A percentile compares a stretch with the other conserved stretches of the same genome.
Conservation (phyloP, 2,329 filamentous ascomycete genomes). For the Sarocladium oryzae region DNA sequence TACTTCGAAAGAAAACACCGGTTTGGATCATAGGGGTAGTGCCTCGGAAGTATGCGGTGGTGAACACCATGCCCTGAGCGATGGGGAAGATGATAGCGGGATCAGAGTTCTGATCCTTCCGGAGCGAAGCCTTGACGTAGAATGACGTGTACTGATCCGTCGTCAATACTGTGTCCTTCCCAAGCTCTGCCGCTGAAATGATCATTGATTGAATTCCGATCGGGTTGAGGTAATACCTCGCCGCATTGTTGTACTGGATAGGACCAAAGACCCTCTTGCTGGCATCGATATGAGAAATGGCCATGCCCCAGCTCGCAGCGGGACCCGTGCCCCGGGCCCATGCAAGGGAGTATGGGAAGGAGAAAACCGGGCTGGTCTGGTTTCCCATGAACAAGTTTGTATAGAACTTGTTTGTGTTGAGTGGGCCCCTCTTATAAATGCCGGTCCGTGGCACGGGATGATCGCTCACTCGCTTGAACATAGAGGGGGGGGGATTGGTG, state of each 20-base stretch:
- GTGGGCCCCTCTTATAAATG: slow-evolving; percentile 39
- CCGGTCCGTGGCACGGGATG: slow-evolving; percentile 53
- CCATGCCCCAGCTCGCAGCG: slow-evolving; percentile 67
- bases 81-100: slow-evolving; percentile 70
- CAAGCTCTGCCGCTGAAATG: slow-evolving; percentile 72
- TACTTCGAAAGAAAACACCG: slow-evolving; percentile 63
- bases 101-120: slow-evolving; percentile 39
- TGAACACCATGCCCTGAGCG: slow-evolving; percentile 82
- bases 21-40: slow-evolving; percentile 68
- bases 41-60: slow-evolving; percentile 72
- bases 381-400: slow-evolving; percentile 72
- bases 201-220: slow-evolving; percentile 75
- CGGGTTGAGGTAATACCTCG: slow-evolving; percentile 72
- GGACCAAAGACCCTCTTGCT: slow-evolving; percentile 62
- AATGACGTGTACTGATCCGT: slow-evolving; percentile 48
- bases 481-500: slow-evolving; percentile 41
- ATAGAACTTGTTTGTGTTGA: slow-evolving; percentile 76
- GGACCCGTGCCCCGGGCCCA: slow-evolving; percentile 60
- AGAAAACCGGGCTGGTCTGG: slow-evolving; percentile 64
- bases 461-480: slow-evolving; percentile 41
- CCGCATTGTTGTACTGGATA: slow-evolving; percentile 48
- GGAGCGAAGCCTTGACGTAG: slow-evolving; percentile 62
- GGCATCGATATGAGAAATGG: slow-evolving; percentile 66
- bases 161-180: slow-evolving; percentile 48
- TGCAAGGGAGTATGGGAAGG: slow-evolving; percentile 67